A percentile compares a stretch with the other conserved stretches of the same genome.
These are phyloP conservation scores for Hemileccinum impolitum DNA, from an alignment of 768 basidiomycete species.

Conservation along the genomic window DNA sequence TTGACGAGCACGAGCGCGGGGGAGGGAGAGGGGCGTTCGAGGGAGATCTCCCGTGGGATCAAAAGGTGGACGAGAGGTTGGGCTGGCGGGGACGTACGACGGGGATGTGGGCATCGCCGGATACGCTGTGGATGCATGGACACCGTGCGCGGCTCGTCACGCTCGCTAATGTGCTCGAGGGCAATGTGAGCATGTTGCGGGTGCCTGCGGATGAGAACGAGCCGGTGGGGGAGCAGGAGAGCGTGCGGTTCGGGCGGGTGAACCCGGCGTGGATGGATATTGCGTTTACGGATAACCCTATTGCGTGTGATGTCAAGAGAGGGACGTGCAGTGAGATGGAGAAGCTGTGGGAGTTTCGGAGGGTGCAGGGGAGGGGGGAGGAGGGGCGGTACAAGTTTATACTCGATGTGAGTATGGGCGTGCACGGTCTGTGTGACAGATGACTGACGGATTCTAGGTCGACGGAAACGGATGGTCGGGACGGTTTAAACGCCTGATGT, in stretches of 20 bases:
- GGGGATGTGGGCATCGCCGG: slow-evolving; percentile 46
- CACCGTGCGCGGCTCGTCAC: slow-evolving; percentile 51
- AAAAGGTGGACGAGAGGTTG: slow-evolving; percentile 57
- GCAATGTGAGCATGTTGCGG: slow-evolving; percentile 38
- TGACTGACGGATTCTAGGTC: slow-evolving; percentile 27
- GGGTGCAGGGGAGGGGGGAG: slow-evolving; percentile 40
- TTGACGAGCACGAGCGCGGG: slow-evolving; percentile 12
- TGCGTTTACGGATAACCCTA: slow-evolving; percentile 48
- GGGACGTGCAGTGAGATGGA: slow-evolving; percentile 42
- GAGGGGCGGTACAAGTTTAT: slow-evolving; percentile 62
- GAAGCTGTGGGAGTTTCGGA: slow-evolving; percentile 48
- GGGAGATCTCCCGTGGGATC: slow-evolving; percentile 59
- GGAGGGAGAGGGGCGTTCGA: slow-evolving; percentile 32
- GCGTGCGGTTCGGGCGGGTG: slow-evolving; percentile 38
- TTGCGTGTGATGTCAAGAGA: slow-evolving; percentile 35
- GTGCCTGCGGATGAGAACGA: slow-evolving; percentile 28
- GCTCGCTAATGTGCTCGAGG: slow-evolving; percentile 37
- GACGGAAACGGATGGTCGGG: slow-evolving; percentile 69
- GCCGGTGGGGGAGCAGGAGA: slow-evolving; percentile 34
- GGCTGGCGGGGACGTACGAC: slow-evolving; percentile 77
- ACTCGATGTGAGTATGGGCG: slow-evolving; percentile 44
- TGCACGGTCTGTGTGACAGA: background rate
- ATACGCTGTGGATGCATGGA: slow-evolving; percentile 44
- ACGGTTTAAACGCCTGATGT: slow-evolving; percentile 64
- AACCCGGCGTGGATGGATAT: slow-evolving; percentile 60